These are phyloP conservation scores for Trichosporon coremiiforme DNA, from an alignment of 1,284 basidiomycete species.

Conservation along the genomic window DNA sequence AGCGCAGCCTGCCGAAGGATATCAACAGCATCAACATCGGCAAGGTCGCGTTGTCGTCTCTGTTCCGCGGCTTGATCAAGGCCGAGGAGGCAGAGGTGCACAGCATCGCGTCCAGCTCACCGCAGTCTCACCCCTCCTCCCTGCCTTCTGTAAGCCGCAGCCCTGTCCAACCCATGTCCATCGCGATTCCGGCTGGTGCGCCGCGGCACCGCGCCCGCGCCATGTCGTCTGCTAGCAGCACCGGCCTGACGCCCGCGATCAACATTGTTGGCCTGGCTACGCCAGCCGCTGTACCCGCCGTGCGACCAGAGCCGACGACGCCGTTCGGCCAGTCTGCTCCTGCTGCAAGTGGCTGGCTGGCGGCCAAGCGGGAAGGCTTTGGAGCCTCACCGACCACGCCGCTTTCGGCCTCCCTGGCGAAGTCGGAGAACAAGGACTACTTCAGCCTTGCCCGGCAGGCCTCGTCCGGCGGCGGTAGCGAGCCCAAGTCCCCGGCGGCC, in stretches of 20 bases:
- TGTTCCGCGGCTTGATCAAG: conserved; percentile 54
- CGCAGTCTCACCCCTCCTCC: conserved; percentile 32
- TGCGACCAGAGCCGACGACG: conserved; percentile 44
- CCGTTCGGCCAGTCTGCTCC: conserved; percentile 42
- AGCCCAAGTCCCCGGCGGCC: conserved; percentile 22
- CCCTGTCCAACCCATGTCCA: conserved; percentile 42
- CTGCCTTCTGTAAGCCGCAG: conserved; percentile 40
- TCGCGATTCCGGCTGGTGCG: conserved; percentile 42
- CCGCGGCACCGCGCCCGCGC: conserved; percentile 44
- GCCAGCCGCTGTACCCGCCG: conserved; percentile 64
- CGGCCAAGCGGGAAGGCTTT: background rate
- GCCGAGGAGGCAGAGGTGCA: conserved; percentile 51
- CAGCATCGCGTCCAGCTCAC: conserved; percentile 25
- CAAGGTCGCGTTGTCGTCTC: conserved; percentile 54
- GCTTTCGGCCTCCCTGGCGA: background rate
- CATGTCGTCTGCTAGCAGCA: conserved; percentile 31
- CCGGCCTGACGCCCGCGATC: conserved; percentile 42
- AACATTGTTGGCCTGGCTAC: conserved; percentile 66
- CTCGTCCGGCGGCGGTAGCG: background rate
- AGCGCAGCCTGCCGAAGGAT: conserved; percentile 68
- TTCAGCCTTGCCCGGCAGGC: conserved; percentile 41
- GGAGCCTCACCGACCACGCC: background rate
- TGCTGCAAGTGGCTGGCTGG: conserved; percentile 34
- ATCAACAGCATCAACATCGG: conserved; percentile 64
- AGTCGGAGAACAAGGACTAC: conserved; percentile 40